Conservation (phyloP, 495 filamentous ascomycete species). For the Lasiosphaeria ovina region DNA sequence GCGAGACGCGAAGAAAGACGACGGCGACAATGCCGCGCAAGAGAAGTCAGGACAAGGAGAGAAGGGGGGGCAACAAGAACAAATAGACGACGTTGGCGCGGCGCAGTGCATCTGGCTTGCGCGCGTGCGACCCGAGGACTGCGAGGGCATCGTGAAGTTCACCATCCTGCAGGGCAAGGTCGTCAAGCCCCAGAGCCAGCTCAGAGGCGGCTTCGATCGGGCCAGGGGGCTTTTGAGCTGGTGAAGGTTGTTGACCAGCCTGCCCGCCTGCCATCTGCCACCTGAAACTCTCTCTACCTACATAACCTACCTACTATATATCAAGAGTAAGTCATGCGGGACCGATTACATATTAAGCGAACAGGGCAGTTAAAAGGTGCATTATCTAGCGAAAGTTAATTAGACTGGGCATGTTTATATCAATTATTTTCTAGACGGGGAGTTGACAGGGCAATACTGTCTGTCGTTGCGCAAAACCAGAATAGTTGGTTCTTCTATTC, state of each 20-base stretch:
- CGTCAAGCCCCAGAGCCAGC: constrained; percentile 77
- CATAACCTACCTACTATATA: no score
- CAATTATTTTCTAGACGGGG: no score
- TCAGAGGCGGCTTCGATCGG: constrained; percentile 90
- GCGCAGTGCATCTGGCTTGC: constrained; percentile 94
- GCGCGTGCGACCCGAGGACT: constrained; percentile 83
- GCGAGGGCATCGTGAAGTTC: constrained; percentile 86
- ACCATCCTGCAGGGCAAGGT: constrained; percentile 93
- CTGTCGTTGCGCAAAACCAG: no score
- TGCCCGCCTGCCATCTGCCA: no score
- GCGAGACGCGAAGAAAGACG: constrained; percentile 43
- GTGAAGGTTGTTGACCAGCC: constrained; percentile 41
- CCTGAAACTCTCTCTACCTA: no score
- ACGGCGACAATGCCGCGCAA: constrained; percentile 31
- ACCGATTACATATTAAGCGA: no score
- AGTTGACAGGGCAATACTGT: no score
- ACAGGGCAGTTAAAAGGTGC: no score
- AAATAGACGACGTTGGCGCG: constrained; percentile 51
- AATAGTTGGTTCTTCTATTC: no score
- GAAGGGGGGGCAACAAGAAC: constrained; percentile 16
- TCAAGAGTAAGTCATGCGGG: no score
- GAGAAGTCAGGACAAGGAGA: constrained; percentile 21
- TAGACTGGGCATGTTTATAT: no score
- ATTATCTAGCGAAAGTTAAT: no score
- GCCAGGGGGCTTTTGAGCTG: constrained; percentile 78